A percentile compares a stretch with the other conserved stretches of the same genome.
These are phyloP conservation scores for Dispira simplex DNA, from an alignment of 192 early-diverging fungal species.

Conservation along the genomic window DNA sequence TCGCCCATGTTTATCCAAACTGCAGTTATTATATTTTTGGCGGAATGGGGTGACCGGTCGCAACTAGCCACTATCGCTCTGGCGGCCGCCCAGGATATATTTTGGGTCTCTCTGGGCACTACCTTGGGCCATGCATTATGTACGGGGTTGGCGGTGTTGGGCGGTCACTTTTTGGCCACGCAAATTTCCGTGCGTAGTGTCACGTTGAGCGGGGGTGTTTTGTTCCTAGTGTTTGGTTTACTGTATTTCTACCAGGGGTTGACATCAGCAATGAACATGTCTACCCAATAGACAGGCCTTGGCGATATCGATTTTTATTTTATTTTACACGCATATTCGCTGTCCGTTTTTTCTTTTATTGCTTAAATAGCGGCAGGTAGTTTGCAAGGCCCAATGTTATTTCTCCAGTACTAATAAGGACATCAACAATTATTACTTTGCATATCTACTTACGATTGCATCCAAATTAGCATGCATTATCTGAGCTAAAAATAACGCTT, in stretches of 20 bases:
- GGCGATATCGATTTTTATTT: no score
- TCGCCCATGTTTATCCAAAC: slow-evolving; percentile 92
- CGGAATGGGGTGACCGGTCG: slow-evolving; percentile 95
- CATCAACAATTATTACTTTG: no score
- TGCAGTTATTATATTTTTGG: slow-evolving; percentile 91
- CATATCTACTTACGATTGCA: no score
- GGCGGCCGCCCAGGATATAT: slow-evolving; percentile 86
- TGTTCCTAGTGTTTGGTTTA: slow-evolving; percentile 81
- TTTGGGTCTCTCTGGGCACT: slow-evolving; percentile 76
- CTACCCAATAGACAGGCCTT: no score
- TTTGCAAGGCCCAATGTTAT: no score
- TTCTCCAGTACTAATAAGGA: no score
- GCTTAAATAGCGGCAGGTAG: no score
- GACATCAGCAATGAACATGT: background rate
- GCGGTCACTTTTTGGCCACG: slow-evolving; percentile 74
- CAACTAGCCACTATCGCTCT: slow-evolving; percentile 95
- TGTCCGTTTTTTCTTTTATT: no score
- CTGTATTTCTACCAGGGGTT: slow-evolving; percentile 44
- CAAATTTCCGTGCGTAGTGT: slow-evolving; percentile 82
- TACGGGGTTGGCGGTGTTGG: slow-evolving; percentile 82
- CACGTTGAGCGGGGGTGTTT: slow-evolving; percentile 64
- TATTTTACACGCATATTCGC: no score
- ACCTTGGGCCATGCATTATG: slow-evolving; percentile 86
- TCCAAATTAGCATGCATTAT: no score
- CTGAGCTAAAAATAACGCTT: no score